Evolutionary conservation across 2,329 filamentous ascomycete genomes (phyloP), one percentile per base, ranked within the genome.

Genomic region (Claviceps maximensis): DNA sequence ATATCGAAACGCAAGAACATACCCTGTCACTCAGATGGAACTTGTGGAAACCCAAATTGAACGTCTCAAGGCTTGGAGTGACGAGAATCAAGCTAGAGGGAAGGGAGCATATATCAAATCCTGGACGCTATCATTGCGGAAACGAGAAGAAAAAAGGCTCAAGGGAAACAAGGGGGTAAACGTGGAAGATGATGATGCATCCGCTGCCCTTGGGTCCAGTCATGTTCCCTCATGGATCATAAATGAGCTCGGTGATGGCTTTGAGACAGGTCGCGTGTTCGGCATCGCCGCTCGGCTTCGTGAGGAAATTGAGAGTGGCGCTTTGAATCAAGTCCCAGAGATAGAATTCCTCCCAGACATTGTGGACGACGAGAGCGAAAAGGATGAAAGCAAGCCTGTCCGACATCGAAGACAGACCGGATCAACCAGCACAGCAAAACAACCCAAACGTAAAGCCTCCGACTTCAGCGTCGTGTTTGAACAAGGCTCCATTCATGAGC

Each of bases 91-190:
- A 40, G 60, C 57, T 31, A 56, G 57, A 17, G 62, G 59, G 25
- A 59, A 60, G 47, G 62, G 64, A 0, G 63, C 66, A 5, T 62
- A 61, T 49, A 68, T 70, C 52, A 65, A 63, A 46, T 62, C 63
- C 58, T 89, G 84, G 78, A 74, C 78, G 1, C 66, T 89, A 7
- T 75, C 74, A 6, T 73, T 83, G 48, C 75, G 83, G 46, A 84
- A 83, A 67, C 78, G 84, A 15, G 83, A 86, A 62, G 73, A 80
- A 60, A 73, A 77, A 58, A 75, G 81, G 4, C 67, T 81, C 8
- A 50, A 52, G 33, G 66, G 68, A 13, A 67, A 67, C 29, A 66
- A 62, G 23, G 59, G 60, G 38, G 47, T 38, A 5, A 41, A 66
- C 6, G 64, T 67, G 4, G 65, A 66, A 0, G 65, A 64, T 3